Percentiles rank a stretch among this genome's conserved stretches.
These are phyloP conservation scores for Solanum sejunctum DNA, from an alignment of 257 asterid species.

Conservation along the genomic window DNA sequence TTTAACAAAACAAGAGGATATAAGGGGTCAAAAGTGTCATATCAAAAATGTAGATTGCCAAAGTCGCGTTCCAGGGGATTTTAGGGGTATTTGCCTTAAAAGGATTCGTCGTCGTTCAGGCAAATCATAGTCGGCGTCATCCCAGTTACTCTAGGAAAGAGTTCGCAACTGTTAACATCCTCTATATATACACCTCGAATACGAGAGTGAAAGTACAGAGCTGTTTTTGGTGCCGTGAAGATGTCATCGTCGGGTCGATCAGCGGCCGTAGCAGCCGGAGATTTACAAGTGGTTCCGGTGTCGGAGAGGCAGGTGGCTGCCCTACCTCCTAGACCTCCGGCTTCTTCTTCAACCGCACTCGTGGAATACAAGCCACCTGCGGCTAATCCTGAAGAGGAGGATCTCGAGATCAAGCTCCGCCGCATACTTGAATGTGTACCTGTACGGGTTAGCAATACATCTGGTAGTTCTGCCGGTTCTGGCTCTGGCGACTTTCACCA, in stretches of 20 bases:
- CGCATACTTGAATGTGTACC: constrained; percentile 94
- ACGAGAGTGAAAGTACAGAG: background rate
- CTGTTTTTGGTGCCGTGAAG: background rate
- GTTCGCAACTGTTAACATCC: background rate
- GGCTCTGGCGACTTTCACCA: constrained; percentile 99
- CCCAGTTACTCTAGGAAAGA: background rate
- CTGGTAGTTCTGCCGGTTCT: constrained; percentile 98
- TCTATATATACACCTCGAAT: background rate
- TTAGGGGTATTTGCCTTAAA: background rate
- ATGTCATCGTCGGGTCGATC: constrained; percentile 40
- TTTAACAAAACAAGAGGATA: background rate
- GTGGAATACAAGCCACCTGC: constrained; percentile 64
- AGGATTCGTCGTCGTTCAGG: background rate
- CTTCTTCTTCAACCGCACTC: constrained; percentile 40
- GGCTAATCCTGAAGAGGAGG: constrained; percentile 75
- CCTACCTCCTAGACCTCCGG: constrained; percentile 44
- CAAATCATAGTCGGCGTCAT: background rate
- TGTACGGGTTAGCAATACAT: constrained; percentile 84
- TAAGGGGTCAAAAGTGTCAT: background rate
- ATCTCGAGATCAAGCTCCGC: constrained; percentile 86
- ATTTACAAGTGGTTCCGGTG: constrained; percentile 47
- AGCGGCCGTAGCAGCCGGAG: constrained; percentile 45
- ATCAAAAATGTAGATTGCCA: background rate
- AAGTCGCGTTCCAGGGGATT: background rate
- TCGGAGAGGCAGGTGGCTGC: constrained; percentile 28